These are phyloP conservation scores for Suillus lakei DNA, from an alignment of 768 basidiomycete genomes.

Conservation along the genomic window DNA sequence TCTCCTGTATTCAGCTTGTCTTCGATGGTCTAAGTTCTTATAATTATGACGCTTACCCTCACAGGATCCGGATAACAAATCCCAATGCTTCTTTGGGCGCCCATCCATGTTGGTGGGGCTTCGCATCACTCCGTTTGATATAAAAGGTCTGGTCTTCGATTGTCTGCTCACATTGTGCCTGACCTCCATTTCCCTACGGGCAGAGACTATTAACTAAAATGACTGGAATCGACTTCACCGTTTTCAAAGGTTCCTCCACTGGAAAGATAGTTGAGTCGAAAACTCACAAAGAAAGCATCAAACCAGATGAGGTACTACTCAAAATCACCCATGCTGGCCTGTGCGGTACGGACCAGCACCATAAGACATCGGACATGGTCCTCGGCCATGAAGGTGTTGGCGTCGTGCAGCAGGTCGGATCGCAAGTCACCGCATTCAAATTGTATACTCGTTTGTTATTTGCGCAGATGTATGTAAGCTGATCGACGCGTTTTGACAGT, in stretches of 20 bases:
- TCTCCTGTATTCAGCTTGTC: not conserved
- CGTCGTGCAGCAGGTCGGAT: slow-evolving; percentile 37
- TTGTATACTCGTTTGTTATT: slow-evolving; percentile 24
- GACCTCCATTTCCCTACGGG: not conserved
- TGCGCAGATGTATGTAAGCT: no score
- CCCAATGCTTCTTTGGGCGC: not conserved
- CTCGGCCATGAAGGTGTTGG: slow-evolving; percentile 47
- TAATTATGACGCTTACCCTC: not conserved
- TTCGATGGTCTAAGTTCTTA: not conserved
- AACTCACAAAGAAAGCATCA: slow-evolving; percentile 22
- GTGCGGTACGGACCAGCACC: slow-evolving; percentile 45
- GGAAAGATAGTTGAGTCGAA: slow-evolving; percentile 25
- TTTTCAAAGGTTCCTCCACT: slow-evolving; percentile 33
- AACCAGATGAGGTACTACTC: slow-evolving; percentile 34
- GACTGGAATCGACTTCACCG: slow-evolving; percentile 30
- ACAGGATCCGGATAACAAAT: not conserved
- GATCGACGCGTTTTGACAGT: slow-evolving; percentile 17
- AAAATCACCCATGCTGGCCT: slow-evolving; percentile 40
- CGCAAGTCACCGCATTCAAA: slow-evolving; percentile 37
- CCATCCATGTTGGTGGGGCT: not conserved
- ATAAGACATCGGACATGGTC: slow-evolving; percentile 36
- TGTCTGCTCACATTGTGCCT: not conserved
- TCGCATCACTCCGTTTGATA: not conserved
- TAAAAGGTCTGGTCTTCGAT: not conserved
- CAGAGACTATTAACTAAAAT: slow-evolving; percentile 3